These are phyloP conservation scores for Allium cepa DNA, from an alignment of 106 monocot species.

Conservation along the genomic window DNA sequence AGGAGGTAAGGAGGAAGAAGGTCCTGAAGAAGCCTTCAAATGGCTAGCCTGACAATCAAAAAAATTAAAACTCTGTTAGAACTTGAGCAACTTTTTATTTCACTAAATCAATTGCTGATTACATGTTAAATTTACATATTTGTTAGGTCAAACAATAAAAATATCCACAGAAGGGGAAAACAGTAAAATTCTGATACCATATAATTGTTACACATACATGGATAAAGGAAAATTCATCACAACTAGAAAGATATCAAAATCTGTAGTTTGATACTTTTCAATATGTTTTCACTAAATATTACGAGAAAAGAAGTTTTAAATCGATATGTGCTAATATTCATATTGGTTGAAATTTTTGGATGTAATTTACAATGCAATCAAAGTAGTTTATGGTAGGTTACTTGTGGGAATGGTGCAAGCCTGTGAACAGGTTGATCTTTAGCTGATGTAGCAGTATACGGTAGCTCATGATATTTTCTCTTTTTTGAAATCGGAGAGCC, in stretches of 20 bases:
- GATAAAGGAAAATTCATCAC: neutral
- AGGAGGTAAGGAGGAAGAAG: constrained; percentile 35
- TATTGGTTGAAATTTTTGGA: no score
- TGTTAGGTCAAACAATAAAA: neutral
- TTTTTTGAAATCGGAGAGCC: constrained; percentile 61
- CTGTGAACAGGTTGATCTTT: constrained; percentile 49
- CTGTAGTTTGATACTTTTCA: no score
- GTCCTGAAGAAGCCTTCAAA: constrained; percentile 22
- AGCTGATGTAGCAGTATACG: constrained; percentile 24
- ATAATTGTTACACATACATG: neutral
- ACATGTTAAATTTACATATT: no score
- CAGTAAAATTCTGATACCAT: neutral
- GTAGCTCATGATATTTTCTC: constrained; percentile 67
- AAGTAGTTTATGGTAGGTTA: constrained; percentile 13
- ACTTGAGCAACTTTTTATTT: neutral
- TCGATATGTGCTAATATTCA: no score
- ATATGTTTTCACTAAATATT: no score
- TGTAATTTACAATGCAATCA: neutral
- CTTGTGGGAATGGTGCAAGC: constrained; percentile 46
- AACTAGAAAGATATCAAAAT: no score
- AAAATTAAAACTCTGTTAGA: neutral
- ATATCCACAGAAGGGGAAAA: neutral
- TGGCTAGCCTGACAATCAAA: constrained; percentile 40
- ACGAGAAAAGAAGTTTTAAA: no score
- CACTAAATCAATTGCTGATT: no score